These are phyloP conservation scores for Podaxis carcinomalis DNA, from an alignment of 768 basidiomycete genomes.

Conservation along the genomic window DNA sequence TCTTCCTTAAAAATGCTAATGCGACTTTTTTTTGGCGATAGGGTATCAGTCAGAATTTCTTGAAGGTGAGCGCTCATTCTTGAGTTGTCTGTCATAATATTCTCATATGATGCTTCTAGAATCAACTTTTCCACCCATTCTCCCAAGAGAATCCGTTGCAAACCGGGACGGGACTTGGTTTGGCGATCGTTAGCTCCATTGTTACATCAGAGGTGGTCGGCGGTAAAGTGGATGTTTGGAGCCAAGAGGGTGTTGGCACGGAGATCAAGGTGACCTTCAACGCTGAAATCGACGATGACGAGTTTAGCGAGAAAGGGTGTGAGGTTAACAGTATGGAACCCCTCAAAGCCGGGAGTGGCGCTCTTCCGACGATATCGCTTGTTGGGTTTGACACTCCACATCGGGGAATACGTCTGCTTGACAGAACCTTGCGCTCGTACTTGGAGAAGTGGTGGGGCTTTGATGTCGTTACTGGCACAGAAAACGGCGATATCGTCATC, in stretches of 20 bases:
- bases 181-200: conserved; percentile 94
- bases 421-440: conserved; percentile 58
- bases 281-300: conserved; percentile 55
- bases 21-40: conserved; percentile 17
- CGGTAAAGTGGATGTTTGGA: conserved; percentile 93
- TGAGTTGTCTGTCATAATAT: background rate
- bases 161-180: conserved; percentile 88
- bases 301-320: conserved; percentile 12
- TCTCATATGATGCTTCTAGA: conserved; percentile 35
- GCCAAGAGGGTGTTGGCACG: conserved; percentile 85
- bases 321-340: conserved; percentile 38
- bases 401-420: conserved; percentile 65
- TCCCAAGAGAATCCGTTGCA: conserved; percentile 95
- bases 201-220: conserved; percentile 79
- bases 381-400: conserved; percentile 66
- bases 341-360: conserved; percentile 38
- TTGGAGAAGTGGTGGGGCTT: conserved; percentile 78
- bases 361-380: conserved; percentile 56
- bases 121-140: conserved; percentile 95
- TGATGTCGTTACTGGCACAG: conserved; percentile 33
- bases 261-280: conserved; percentile 86
- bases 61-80: conserved; percentile 51
- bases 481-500: conserved; percentile 68
- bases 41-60: conserved; percentile 91
- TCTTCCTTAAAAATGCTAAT: background rate